Evolutionary conservation across 1,284 basidiomycete genomes (phyloP).

Genomic region (Taiwanofungus camphoratus): DNA sequence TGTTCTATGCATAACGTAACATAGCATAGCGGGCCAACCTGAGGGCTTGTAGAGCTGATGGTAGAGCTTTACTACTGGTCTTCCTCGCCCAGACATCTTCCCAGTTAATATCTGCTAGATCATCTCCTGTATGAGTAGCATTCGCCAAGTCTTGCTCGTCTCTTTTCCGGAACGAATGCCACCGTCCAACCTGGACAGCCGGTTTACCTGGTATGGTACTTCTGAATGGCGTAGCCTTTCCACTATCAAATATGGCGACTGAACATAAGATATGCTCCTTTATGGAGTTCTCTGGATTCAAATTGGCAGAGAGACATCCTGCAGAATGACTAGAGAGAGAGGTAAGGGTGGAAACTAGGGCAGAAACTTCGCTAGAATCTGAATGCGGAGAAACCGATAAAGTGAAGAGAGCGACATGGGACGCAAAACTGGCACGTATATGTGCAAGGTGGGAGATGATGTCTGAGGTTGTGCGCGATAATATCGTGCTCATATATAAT

Average conservation of each 20-base stretch:
- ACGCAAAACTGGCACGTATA: constrained; percentile 28
- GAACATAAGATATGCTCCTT: constrained; percentile 41
- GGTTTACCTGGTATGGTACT: constrained; percentile 54
- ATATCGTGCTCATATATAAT: constrained; percentile 32
- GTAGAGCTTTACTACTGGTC: constrained; percentile 25
- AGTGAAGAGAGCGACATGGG: constrained; percentile 38
- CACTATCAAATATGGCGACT: constrained; percentile 41
- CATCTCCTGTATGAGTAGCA: constrained; percentile 5
- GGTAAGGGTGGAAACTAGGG: constrained; percentile 39
- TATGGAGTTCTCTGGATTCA: constrained; percentile 12
- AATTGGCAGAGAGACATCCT: constrained; percentile 55
- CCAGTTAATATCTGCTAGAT: constrained; percentile 37
- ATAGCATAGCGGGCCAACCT: constrained; percentile 27
- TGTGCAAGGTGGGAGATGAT: constrained; percentile 32
- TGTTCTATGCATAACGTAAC: not conserved
- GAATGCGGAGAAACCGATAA: constrained; percentile 31
- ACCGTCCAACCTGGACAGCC: constrained; percentile 60
- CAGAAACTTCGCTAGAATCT: constrained; percentile 35
- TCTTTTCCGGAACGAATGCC: constrained; percentile 47
- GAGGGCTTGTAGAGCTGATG: constrained; percentile 31
- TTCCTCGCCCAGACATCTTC: constrained; percentile 42
- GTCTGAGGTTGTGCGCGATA: constrained; percentile 33
- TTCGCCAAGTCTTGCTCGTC: constrained; percentile 9
- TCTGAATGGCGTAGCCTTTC: constrained; percentile 40
- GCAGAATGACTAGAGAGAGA: constrained; percentile 36